Base-by-base conservation (phyloP, 352 stramenopile genomes). In the Globisporangium uncinulatum region DNA sequence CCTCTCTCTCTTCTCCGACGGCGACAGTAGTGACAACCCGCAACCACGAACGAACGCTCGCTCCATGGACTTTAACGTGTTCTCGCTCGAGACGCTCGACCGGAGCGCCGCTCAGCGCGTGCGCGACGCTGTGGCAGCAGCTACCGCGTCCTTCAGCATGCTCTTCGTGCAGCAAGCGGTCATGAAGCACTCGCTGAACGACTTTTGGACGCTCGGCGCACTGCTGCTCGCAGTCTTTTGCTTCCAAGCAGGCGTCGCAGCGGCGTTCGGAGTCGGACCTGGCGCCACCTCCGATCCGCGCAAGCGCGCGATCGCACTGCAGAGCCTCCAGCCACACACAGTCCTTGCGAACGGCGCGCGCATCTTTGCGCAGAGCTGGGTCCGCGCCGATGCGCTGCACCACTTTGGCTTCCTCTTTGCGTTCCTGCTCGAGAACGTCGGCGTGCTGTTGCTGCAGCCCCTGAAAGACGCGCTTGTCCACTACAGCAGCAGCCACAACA, bases 381-480 rank as follows among this genome's bases (percentile, higher is more conserved):
- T 87, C 19, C 64, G 69, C 10, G 65, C 64, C 8, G 73, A 81
- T n/a, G 75, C 81, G 41, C 63, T 91, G 24, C 66, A 77, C 34
- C 76, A 88, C 50, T 91, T 89, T 34, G 81, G 78, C 2, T 67
- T 85, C 53, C 62, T 89, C n/a, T 83, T 89, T 48, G 78, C 76
- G 49, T 87, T 91, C 50, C 56, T 91, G 51, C 52, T 91, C 39
- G 76, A 87, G 57, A 67, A 80, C 65, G 53, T 71, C 21, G 71
- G 69, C 29, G 44, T 70, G 46, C 51, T 83, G 51, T 56, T 91
- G 59, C 59, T 87, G 31, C 68, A 69, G 54, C 74, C 77, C 37
- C 43, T 86, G 20, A 68, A 70, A 48, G 49, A 69, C n/a, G 63
- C 59, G 36, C 32, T 65, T 29, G 14, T 42, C 21, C 36, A n/a